Base-by-base conservation (phyloP, 2,329 filamentous ascomycete genomes). In the Monilinia laxa region DNA sequence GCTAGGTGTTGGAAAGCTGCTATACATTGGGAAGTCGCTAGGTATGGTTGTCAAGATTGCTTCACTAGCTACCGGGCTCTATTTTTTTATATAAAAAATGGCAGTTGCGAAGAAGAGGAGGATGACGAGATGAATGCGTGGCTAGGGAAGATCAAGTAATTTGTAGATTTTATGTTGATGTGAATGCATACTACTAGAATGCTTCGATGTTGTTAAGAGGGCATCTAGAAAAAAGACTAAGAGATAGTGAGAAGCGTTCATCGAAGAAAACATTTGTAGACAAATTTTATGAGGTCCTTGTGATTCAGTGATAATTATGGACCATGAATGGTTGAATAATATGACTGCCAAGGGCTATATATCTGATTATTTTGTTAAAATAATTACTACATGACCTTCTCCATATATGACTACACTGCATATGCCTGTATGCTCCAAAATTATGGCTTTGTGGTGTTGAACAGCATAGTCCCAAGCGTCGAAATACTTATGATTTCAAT, bases 321-420 rank as follows among this genome's bases (percentile, higher is more conserved):
- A n/a, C 10, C 16, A 25, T 25, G 7, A 3, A 35, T 51, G 2
- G n/a, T 60, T 23, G 3, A 6, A 18, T 10, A 35, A 49, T 18
- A 60, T 60, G 57, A 60, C 57, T 60, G 45, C 57, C 47, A 60
- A n/a, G 9, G 18, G 14, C 28, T 7, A 5, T 6, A 11, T 51
- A 4, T n/a, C n/a, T 60, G 45, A 51, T 38, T 51, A 38, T 38
- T 40, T 51, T 3, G 2, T 18, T 38, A 9, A 3, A 51, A 20
- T 49, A 1, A 38, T 25, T 28, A 49, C 11, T 5, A 28, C 14
- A 35, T n/a, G 4, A 5, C 49, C n/a, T 35, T 38, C 14, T 35
- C 4, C 1, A 10, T 18, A 49, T 25, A 35, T 60, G 14, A 60
- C 57, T 35, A 38, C 20, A 38, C 42, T 12, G 20, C 7, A 49